Percentiles rank a stretch among this genome's conserved stretches.
phyloP scores from a whole-genome alignment of 345 rosid genomes.

The Adansonia digitata region DNA sequence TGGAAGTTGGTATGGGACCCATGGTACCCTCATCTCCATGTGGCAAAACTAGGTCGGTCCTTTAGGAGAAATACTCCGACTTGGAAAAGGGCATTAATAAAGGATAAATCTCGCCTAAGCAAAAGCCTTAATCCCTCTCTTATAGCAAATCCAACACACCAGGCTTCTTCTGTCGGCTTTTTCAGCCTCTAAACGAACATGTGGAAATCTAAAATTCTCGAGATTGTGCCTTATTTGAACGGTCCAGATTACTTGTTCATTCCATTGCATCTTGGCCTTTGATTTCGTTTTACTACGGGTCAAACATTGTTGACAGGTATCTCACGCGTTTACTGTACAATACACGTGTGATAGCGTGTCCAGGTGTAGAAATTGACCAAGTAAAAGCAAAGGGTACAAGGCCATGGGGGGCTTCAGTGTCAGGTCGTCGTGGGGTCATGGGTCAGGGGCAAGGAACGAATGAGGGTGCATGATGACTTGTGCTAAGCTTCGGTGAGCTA shows the following conservation, averaged over 20 bases:
- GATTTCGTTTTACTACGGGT: background rate
- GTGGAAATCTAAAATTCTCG: slow-evolving; percentile 9
- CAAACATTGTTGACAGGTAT: background rate
- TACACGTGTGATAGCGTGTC: slow-evolving; percentile 30
- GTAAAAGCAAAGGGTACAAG: background rate
- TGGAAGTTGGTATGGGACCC: background rate
- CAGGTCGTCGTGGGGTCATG: slow-evolving; percentile 15
- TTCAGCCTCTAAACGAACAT: slow-evolving; percentile 17
- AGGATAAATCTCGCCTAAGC: background rate
- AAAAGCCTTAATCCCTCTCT: background rate
- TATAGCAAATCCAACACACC: slow-evolving; percentile 32
- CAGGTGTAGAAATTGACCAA: no score
- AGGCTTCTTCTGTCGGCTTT: slow-evolving; percentile 32
- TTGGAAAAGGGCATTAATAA: background rate
- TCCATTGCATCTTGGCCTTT: slow-evolving; percentile 8
- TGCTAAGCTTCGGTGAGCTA: no score
- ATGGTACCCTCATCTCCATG: background rate
- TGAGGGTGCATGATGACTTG: no score
- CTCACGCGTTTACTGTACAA: slow-evolving; percentile 20
- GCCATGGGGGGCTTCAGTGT: background rate
- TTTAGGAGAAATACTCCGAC: no score
- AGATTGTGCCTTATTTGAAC: slow-evolving; percentile 24
- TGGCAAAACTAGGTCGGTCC: no score
- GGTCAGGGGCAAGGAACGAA: no score
- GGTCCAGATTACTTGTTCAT: background rate